These are phyloP conservation scores for Bipolaris bicolor DNA, from an alignment of 2,329 filamentous ascomycete genomes.

Conservation along the genomic window DNA sequence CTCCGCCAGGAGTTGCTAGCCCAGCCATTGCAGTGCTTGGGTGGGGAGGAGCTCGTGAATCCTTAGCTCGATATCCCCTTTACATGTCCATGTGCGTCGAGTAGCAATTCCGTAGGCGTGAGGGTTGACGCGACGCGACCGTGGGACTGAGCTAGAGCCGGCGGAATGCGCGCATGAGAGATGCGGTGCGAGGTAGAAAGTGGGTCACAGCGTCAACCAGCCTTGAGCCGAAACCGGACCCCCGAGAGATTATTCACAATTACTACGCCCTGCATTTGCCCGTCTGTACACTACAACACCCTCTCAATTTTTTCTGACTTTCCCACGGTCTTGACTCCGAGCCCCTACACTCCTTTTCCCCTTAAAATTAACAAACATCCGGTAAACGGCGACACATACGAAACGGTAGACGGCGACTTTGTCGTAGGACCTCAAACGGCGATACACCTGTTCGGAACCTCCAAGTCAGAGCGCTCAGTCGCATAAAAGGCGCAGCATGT, in stretches of 20 bases:
- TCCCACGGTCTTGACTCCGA: background rate
- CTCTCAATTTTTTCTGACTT: background rate
- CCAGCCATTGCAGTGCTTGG: slow-evolving; percentile 39
- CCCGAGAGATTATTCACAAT: slow-evolving; percentile 23
- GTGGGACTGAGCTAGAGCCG: slow-evolving; percentile 16
- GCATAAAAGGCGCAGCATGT: slow-evolving; percentile 45
- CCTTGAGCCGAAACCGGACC: slow-evolving; percentile 21
- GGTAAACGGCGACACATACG: slow-evolving; percentile 6
- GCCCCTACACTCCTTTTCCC: background rate
- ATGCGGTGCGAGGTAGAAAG: slow-evolving; percentile 2
- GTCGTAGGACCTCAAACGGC: background rate
- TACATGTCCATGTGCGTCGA: slow-evolving; percentile 10
- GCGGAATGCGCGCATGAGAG: slow-evolving; percentile 19
- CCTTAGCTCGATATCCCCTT: slow-evolving; percentile 7
- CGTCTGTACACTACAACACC: background rate
- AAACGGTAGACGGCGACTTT: background rate
- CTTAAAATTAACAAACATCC: background rate
- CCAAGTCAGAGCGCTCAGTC: background rate
- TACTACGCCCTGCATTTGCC: slow-evolving; percentile 11
- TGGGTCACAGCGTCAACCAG: slow-evolving; percentile 3
- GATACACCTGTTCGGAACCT: background rate
- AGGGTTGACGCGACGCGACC: slow-evolving; percentile 13
- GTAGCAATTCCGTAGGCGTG: slow-evolving; percentile 10
- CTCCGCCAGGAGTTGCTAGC: slow-evolving; percentile 38
- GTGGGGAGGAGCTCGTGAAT: slow-evolving; percentile 1